Base-by-base conservation (phyloP, 495 filamentous ascomycete genomes). In the Trichodelitschia bisporula region DNA sequence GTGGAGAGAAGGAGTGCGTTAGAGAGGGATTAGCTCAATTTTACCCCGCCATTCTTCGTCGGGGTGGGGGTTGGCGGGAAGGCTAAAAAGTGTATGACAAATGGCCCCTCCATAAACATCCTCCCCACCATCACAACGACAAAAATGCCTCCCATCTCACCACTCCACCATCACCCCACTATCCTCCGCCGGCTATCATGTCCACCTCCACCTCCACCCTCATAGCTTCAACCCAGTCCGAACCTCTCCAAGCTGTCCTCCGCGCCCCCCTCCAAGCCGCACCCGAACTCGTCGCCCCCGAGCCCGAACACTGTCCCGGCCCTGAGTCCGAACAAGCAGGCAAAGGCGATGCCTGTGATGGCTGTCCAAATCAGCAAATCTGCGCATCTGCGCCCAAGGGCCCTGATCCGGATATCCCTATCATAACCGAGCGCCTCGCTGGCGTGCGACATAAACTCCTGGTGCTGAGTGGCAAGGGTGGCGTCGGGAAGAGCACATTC, bases 221-320 rank as follows among this genome's bases (percentile, higher is more conserved):
- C 21, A 8, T 24, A 8, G 12, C 21, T 12, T 12, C 21, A 24
- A 8, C 21, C 12, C 21, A 36, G 39, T 2, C 30, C 41, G 70
- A 67, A 39, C 61, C 69, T 15, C 48, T 64, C 14, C 59, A 68
- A 37, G 56, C 69, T 36, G 69, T 72, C 32, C 56, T 86, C 36
- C 53, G 66, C 28, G 66, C 72, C 33, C 66, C 73, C 3, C 59
- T 77, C 30, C 72, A 76, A 45, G 53, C 58, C 23, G 63, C 67
- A 9, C 79, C 83, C 4, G 60, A 76, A 30, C 74, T 93, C 31
- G 71, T 93, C 34, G 86, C 86, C 15, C 86, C 84, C 20, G 82
- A 92, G 42, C 86, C 86, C 66, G 73, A 93, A 50, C 82, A 95
- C 60, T 97, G 86, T 44, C 89, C 89, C 18, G 86, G 86, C 2